A percentile compares a stretch with the other conserved stretches of the same genome.
These are phyloP conservation scores for Dissophora globulifera DNA, from an alignment of 192 early-diverging fungal genomes.

Conservation along the genomic window DNA sequence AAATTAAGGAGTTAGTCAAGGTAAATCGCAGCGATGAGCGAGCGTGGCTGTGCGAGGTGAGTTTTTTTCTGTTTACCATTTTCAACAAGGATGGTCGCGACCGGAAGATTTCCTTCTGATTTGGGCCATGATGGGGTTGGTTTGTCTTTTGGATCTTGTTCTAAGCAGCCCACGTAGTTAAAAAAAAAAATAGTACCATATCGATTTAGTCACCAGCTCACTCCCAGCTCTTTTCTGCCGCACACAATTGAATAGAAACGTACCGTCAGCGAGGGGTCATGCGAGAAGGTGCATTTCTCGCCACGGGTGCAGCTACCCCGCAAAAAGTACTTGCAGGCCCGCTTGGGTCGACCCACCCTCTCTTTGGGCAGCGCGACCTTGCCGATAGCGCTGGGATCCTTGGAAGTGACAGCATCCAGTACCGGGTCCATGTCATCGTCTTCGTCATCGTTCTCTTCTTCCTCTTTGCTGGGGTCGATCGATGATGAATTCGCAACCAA, in stretches of 20 bases:
- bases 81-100: slow-evolving; percentile 52
- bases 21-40: too few species aligned
- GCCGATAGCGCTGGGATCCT: slow-evolving; percentile 55
- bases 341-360: slow-evolving; percentile 6
- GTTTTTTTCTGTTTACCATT: slow-evolving; percentile 38
- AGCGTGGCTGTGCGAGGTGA: too few species aligned
- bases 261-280: slow-evolving; percentile 50
- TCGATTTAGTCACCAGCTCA: too few species aligned
- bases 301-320: slow-evolving; percentile 55
- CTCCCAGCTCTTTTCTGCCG: too few species aligned
- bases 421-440: slow-evolving; percentile 58
- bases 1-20: neutral
- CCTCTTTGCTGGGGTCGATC: slow-evolving; percentile 6
- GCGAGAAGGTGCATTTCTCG: slow-evolving; percentile 56
- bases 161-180: too few species aligned
- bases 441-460: slow-evolving; percentile 23
- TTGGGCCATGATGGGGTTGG: slow-evolving; percentile 3
- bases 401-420: slow-evolving; percentile 60
- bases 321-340: slow-evolving; percentile 57
- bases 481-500: neutral
- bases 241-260: too few species aligned
- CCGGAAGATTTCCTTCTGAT: slow-evolving; percentile 34
- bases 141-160: slow-evolving; percentile 40
- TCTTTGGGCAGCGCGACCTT: slow-evolving; percentile 36
- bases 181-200: neutral